These are phyloP conservation scores for Mycena rebaudengoi DNA, from an alignment of 768 basidiomycete genomes.

Conservation along the genomic window DNA sequence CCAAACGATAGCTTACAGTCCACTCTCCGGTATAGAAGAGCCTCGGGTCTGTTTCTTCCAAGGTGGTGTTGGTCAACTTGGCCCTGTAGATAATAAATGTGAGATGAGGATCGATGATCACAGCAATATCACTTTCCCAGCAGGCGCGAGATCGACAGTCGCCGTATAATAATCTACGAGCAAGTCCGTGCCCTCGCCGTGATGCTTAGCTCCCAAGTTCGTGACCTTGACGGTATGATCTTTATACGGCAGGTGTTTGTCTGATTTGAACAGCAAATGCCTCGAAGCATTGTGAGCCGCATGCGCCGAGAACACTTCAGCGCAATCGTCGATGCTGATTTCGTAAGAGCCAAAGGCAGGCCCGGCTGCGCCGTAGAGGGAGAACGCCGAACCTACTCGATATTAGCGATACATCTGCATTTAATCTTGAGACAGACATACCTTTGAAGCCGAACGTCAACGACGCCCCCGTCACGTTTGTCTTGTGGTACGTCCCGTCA, in stretches of 20 bases:
- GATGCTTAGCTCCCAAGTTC: slow-evolving; percentile 13
- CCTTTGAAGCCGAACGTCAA: slow-evolving; percentile 24
- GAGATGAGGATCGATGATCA: background rate
- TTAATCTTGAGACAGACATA: background rate
- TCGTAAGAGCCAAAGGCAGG: slow-evolving; percentile 22
- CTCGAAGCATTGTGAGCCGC: slow-evolving; percentile 3
- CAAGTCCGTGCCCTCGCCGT: slow-evolving; percentile 13
- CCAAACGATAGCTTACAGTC: slow-evolving; percentile 1
- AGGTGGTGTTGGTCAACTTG: slow-evolving; percentile 17
- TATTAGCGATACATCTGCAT: background rate
- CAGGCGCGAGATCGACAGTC: slow-evolving; percentile 23
- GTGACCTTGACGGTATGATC: slow-evolving; percentile 18
- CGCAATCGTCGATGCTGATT: slow-evolving; percentile 16
- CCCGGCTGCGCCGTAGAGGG: slow-evolving; percentile 20
- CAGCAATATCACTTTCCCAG: slow-evolving; percentile 13
- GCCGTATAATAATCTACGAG: slow-evolving; percentile 20
- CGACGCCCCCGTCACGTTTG: slow-evolving; percentile 18
- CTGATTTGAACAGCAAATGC: slow-evolving; percentile 19
- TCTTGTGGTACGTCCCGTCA: slow-evolving; percentile 24
- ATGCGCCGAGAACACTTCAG: slow-evolving; percentile 3
- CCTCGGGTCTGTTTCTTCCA: slow-evolving; percentile 21
- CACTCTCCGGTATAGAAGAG: slow-evolving; percentile 23
- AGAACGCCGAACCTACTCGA: slow-evolving; percentile 9
- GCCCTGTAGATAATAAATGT: slow-evolving; percentile 6
- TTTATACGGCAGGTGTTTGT: background rate